Evolutionary conservation across 179 eudicot genomes (phyloP).

Genomic region (Heliamphora pulchella): DNA sequence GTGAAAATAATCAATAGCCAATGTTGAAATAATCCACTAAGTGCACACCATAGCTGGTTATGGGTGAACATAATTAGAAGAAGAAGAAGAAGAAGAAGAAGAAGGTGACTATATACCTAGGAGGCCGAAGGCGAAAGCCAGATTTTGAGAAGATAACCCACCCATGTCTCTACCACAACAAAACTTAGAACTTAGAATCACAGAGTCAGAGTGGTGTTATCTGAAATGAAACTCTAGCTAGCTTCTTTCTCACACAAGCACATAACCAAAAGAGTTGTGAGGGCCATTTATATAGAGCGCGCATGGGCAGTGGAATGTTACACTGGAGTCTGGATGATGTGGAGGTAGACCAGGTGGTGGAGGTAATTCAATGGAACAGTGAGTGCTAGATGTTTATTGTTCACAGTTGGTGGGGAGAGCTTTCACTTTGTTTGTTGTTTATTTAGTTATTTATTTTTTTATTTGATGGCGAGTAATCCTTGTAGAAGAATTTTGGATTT

Average conservation of each 20-base stretch:
- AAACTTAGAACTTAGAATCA: too few species aligned
- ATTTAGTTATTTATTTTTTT: too few species aligned
- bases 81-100: background rate
- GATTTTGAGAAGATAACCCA: slow-evolving; percentile 19
- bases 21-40: too few species aligned
- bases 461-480: too few species aligned
- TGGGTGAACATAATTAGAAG: too few species aligned
- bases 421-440: too few species aligned
- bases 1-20: background rate
- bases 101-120: slow-evolving; percentile 22
- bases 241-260: slow-evolving; percentile 19
- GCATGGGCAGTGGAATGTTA: background rate
- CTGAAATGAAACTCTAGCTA: slow-evolving; percentile 6
- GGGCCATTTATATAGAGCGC: slow-evolving; percentile 13
- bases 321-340: background rate
- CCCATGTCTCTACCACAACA: slow-evolving; percentile 10
- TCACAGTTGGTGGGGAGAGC: background rate
- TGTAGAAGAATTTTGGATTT: too few species aligned
- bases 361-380: background rate
- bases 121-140: slow-evolving; percentile 35
- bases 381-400: background rate
- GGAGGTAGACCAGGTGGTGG: background rate
- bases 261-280: background rate
- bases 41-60: too few species aligned
- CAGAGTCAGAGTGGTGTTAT: background rate